A percentile compares a stretch with the other conserved stretches of the same genome.
Evolutionary conservation across 2,329 filamentous ascomycete species (phyloP).

Genomic region (Aureobasidium lini): DNA sequence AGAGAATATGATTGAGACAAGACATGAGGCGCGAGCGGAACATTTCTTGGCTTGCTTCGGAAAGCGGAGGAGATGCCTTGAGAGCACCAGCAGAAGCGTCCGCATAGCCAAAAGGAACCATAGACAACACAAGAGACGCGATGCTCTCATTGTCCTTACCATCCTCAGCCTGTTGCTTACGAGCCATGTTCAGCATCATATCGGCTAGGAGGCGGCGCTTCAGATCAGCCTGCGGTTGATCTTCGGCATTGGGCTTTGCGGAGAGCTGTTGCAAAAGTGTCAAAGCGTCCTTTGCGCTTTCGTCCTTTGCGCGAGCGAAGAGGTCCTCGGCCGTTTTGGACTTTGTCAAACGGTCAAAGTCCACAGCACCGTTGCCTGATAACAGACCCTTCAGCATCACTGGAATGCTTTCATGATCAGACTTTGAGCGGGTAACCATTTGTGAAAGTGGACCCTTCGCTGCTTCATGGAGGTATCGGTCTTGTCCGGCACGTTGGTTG

Average conservation of each 20-base stretch:
- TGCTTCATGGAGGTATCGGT: slow-evolving; percentile 71
- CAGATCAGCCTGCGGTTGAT: slow-evolving; percentile 38
- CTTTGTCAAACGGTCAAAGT: slow-evolving; percentile 80
- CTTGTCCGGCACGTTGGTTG: slow-evolving; percentile 71
- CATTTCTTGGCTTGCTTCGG: slow-evolving; percentile 40
- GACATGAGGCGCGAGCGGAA: slow-evolving; percentile 50
- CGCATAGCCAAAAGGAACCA: slow-evolving; percentile 31
- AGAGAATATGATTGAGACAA: slow-evolving; percentile 45
- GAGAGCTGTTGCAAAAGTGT: slow-evolving; percentile 28
- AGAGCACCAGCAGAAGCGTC: slow-evolving; percentile 16
- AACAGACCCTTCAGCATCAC: slow-evolving; percentile 61
- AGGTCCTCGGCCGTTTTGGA: slow-evolving; percentile 76
- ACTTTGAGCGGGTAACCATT: slow-evolving; percentile 58
- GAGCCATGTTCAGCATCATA: slow-evolving; percentile 44
- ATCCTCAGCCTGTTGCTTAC: slow-evolving; percentile 26
- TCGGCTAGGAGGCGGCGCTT: slow-evolving; percentile 45
- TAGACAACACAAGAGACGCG: slow-evolving; percentile 16
- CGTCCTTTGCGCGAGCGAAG: slow-evolving; percentile 51
- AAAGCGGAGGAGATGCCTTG: slow-evolving; percentile 30
- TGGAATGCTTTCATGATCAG: slow-evolving; percentile 52
- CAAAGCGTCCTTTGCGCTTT: slow-evolving; percentile 35
- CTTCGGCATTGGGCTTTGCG: slow-evolving; percentile 41
- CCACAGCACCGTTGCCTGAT: slow-evolving; percentile 60
- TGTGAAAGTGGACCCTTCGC: slow-evolving; percentile 68
- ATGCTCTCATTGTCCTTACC: slow-evolving; percentile 21